A percentile compares a stretch with the other conserved stretches of the same genome.
Conservation (phyloP, 2,329 filamentous ascomycete species). For the Aspergillus sp. region DNA sequence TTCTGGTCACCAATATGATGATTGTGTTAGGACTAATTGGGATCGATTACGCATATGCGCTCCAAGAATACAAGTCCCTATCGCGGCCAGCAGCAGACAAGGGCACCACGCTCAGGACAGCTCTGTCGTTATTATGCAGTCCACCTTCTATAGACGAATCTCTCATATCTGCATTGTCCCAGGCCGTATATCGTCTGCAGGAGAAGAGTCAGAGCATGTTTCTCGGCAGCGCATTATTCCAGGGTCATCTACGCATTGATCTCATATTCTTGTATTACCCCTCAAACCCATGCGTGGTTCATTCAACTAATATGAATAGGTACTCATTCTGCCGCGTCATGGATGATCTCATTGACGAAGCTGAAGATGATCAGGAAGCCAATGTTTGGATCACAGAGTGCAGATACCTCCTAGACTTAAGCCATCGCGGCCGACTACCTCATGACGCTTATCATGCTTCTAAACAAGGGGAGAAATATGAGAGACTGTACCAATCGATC, state of each 20-base stretch:
- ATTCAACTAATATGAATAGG: conserved; percentile 31
- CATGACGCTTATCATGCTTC: neutral
- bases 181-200: conserved; percentile 60
- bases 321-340: conserved; percentile 75
- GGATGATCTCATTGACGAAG: conserved; percentile 72
- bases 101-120: conserved; percentile 9
- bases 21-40: conserved; percentile 70
- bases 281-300: conserved; percentile 11
- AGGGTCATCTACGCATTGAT: conserved; percentile 67
- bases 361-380: conserved; percentile 40
- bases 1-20: conserved; percentile 67
- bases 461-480: neutral
- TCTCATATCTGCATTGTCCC: conserved; percentile 59
- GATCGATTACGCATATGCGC: conserved; percentile 68
- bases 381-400: neutral
- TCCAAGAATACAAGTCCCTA: conserved; percentile 45
- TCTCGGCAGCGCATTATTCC: conserved; percentile 69
- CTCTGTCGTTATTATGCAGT: conserved; percentile 24
- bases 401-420: neutral
- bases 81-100: conserved; percentile 23
- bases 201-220: conserved; percentile 74
- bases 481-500: conserved; percentile 39
- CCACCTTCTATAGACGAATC: conserved; percentile 55
- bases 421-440: neutral
- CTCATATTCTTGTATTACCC: conserved; percentile 59